Conservation (phyloP, 371 early-diverging fungal genomes). For the Actinomortierella ambigua region DNA sequence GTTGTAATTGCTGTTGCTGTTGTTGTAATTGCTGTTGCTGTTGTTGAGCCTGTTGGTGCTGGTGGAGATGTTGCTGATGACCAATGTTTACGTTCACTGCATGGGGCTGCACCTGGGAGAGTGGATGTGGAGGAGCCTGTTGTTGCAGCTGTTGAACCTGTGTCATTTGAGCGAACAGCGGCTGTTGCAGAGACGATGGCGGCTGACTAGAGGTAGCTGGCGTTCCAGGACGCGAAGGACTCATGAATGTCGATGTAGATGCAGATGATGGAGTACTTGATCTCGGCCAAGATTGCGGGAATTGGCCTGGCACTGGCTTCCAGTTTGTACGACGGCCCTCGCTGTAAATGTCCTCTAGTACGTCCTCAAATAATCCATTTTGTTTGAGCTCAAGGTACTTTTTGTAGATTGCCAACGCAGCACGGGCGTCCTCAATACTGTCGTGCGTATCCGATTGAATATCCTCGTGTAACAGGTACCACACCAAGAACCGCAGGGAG, state of each 20-base stretch:
- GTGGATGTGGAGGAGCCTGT: conserved; percentile 5
- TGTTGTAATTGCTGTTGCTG: conserved; percentile 8
- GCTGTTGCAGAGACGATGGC: neutral
- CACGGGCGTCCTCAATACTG: conserved; percentile 91
- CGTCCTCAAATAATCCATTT: conserved; percentile 70
- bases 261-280: conserved; percentile 10
- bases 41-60: too few relatives aligned
- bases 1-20: conserved; percentile 9
- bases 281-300: conserved; percentile 42
- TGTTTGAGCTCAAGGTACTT: conserved; percentile 71
- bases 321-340: conserved; percentile 75
- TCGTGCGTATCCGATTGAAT: conserved; percentile 92
- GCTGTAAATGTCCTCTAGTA: conserved; percentile 83
- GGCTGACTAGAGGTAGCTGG: conserved; percentile 13
- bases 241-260: conserved; percentile 20
- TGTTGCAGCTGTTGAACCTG: conserved; percentile 15
- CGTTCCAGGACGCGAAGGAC: conserved; percentile 23
- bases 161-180: conserved; percentile 5
- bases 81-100: neutral
- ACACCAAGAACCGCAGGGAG: conserved; percentile 89
- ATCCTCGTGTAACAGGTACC: conserved; percentile 83
- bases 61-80: conserved; percentile 4
- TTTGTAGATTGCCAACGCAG: conserved; percentile 83
- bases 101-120: conserved; percentile 7
- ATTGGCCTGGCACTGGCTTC: conserved; percentile 51